Base-by-base conservation (phyloP, 202 grass and related monocot species). In the Elaeis oleifera region DNA sequence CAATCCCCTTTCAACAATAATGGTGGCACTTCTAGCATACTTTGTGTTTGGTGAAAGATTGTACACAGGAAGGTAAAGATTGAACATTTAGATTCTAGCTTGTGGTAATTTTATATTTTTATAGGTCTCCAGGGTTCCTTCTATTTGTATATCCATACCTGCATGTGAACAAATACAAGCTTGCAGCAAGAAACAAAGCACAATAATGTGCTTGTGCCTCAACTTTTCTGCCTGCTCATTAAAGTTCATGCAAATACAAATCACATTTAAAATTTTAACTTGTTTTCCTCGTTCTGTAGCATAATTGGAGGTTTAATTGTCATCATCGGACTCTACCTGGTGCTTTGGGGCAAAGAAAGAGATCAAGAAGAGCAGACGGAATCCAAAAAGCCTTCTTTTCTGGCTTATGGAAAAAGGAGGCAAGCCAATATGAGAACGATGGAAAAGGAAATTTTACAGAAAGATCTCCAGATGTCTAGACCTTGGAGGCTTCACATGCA, bases 271-370 rank as follows among this genome's bases (percentile, higher is more conserved):
- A 1, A 7, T 18, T 3, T 18, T 29, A 63, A 20, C 16, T 51
- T 39, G 24, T 27, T 76, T 53, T 17, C 56, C 11, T 44, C 36
- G 0, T 44, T 5, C 25, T 67, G 61, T 53, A 89, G 92, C 77
- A 86, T 97, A 59, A 73, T 92, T 27, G 92, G 92, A 54, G 88
- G 82, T 4, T 53, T 70, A 25, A 58, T 91, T 56, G 92, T 97
- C 56, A 89, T 97, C 4, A 17, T 79, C 27, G 92, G 84, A 2
- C 64, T 97, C 0, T 97, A 97, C 72, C 71, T 81, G 76, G 58
- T 97, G 71, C 68, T 97, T 18, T 92, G 92, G 88, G 82, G 92
- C n/a, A 97, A 97, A 62, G 84, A 91, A 17, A 83, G 63, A 56
- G 92, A 97, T 20, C 71, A 85, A 8, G 76, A 53, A 24, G 23